Evolutionary conservation across 1,284 basidiomycete species (phyloP).

Genomic region (Papiliotrema flavescens): DNA sequence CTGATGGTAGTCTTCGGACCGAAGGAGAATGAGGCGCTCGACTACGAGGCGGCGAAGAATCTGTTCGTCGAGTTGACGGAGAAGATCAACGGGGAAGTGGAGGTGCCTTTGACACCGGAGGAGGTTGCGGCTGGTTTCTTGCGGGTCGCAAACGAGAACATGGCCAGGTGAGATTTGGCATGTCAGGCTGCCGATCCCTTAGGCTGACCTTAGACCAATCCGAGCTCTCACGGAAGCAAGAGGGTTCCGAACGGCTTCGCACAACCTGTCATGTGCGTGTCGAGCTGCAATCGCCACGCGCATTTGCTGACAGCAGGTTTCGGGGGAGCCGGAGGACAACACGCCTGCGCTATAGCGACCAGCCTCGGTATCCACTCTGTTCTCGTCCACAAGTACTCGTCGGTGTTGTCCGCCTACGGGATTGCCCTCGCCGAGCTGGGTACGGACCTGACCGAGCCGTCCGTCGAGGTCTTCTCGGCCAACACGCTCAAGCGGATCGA

Average conservation of each 20-base stretch:
- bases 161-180: slow-evolving; percentile 55
- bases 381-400: slow-evolving; percentile 79
- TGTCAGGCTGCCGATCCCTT: too few relatives aligned
- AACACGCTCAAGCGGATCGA: slow-evolving; percentile 13
- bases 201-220: slow-evolving; percentile 63
- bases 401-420: slow-evolving; percentile 84
- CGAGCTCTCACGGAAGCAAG: slow-evolving; percentile 85
- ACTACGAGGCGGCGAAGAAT: slow-evolving; percentile 61
- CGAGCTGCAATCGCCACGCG: too few relatives aligned
- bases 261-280: slow-evolving; percentile 65
- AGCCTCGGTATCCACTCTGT: slow-evolving; percentile 73
- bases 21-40: slow-evolving; percentile 75
- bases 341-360: slow-evolving; percentile 76
- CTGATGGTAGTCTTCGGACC: slow-evolving; percentile 67
- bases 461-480: not conserved
- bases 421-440: slow-evolving; percentile 75
- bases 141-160: slow-evolving; percentile 87
- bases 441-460: slow-evolving; percentile 58
- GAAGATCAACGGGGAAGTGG: slow-evolving; percentile 64
- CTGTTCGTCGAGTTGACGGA: slow-evolving; percentile 65
- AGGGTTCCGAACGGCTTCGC: slow-evolving; percentile 77
- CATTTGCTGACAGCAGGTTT: slow-evolving; percentile 68
- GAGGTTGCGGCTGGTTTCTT: slow-evolving; percentile 71
- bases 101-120: slow-evolving; percentile 64
- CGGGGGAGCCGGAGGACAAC: slow-evolving; percentile 87